Conservation (phyloP, 2,329 filamentous ascomycete genomes). For the Aureobasidium vineae region DNA sequence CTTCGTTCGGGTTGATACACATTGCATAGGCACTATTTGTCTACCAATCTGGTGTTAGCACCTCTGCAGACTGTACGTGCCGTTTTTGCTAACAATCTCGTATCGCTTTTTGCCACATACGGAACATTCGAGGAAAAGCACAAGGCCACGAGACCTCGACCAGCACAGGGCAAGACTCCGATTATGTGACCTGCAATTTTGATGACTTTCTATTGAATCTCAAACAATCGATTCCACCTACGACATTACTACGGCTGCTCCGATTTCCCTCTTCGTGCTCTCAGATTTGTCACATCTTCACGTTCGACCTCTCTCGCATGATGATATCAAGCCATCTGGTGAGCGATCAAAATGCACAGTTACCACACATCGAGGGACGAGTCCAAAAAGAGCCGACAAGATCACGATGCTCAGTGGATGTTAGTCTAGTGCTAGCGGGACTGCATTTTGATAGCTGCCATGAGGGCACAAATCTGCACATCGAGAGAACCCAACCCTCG, state of each 20-base stretch:
- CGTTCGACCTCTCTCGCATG: background rate
- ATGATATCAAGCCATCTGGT: background rate
- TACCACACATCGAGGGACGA: background rate
- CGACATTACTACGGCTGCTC: background rate
- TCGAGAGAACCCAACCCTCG: too few relatives aligned
- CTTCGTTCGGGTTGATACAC: background rate
- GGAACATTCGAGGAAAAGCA: background rate
- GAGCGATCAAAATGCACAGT: background rate
- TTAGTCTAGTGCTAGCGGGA: background rate
- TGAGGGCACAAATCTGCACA: too few relatives aligned
- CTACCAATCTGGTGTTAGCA: background rate
- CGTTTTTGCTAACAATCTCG: background rate
- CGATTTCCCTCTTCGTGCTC: background rate
- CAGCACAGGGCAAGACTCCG: background rate
- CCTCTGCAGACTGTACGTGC: background rate
- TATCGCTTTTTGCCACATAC: background rate
- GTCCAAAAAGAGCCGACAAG: background rate
- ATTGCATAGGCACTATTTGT: background rate
- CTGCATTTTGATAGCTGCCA: too few relatives aligned
- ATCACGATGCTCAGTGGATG: background rate
- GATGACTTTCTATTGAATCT: background rate
- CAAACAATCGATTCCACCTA: too few relatives aligned
- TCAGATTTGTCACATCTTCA: background rate
- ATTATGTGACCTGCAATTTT: background rate
- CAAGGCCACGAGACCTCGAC: background rate